phyloP scores from a whole-genome alignment of 768 basidiomycete genomes.

The Russula compacta region DNA sequence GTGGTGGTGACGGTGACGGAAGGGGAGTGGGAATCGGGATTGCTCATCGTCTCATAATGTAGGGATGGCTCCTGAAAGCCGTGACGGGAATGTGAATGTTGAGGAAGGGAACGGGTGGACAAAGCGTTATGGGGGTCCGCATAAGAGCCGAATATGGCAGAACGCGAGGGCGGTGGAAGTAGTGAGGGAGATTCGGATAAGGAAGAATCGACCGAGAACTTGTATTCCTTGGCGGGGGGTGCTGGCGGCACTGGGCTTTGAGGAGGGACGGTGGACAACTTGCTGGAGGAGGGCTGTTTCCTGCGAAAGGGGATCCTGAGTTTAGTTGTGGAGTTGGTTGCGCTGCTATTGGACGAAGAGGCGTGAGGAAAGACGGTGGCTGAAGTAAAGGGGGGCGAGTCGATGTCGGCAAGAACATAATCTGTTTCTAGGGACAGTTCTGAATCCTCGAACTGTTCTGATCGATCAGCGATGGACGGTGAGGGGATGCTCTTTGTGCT shows the following conservation, averaged over 20 bases:
- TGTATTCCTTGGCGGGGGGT: neutral
- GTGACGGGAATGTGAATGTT: neutral
- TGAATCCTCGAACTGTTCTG: slow-evolving; percentile 7
- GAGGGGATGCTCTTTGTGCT: slow-evolving; percentile 1
- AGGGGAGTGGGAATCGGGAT: slow-evolving; percentile 14
- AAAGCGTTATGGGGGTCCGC: slow-evolving; percentile 41
- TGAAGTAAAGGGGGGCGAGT: slow-evolving; percentile 8
- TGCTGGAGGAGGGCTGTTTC: slow-evolving; percentile 21
- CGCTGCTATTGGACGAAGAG: slow-evolving; percentile 13
- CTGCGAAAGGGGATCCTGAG: slow-evolving; percentile 38
- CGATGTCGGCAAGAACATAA: slow-evolving; percentile 16
- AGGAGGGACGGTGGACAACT: slow-evolving; percentile 22
- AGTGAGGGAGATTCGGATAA: slow-evolving; percentile 36
- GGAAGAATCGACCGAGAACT: slow-evolving; percentile 31
- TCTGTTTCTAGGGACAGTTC: slow-evolving; percentile 16
- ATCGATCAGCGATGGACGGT: slow-evolving; percentile 7
- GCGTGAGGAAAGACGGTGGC: neutral
- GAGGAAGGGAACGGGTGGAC: slow-evolving; percentile 60
- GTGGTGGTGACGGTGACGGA: neutral
- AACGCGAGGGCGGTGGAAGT: slow-evolving; percentile 54
- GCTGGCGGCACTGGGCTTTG: slow-evolving; percentile 28
- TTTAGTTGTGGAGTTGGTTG: slow-evolving; percentile 33
- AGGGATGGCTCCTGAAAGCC: neutral
- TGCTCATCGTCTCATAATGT: slow-evolving; percentile 21
- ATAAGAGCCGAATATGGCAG: slow-evolving; percentile 54